These are phyloP conservation scores for Nakaseomyces delphensis DNA, from an alignment of 1,139 yeast genomes.

Conservation along the genomic window DNA sequence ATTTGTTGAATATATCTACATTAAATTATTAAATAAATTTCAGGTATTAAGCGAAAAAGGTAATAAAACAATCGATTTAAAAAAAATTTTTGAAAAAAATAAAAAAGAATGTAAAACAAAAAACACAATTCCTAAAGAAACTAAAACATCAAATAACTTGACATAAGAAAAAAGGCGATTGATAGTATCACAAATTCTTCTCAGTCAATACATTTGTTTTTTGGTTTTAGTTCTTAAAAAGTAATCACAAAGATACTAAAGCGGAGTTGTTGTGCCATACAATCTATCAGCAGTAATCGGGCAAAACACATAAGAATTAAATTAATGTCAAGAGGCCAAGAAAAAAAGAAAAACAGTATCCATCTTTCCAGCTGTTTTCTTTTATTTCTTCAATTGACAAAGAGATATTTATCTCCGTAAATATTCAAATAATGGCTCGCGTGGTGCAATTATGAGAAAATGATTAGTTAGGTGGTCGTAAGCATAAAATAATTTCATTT, in stretches of 20 bases:
- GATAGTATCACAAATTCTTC: not conserved
- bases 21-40: not conserved
- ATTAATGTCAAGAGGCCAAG: not conserved
- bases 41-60: not conserved
- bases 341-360: not conserved
- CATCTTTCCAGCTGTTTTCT: not conserved
- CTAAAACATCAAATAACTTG: not conserved
- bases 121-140: not conserved
- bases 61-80: constrained; percentile 2
- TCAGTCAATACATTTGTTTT: not conserved
- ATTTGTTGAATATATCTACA: constrained; percentile 3
- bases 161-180: not conserved
- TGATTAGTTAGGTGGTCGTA: not conserved
- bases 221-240: not conserved
- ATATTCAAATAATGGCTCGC: not conserved
- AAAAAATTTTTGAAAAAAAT: not conserved
- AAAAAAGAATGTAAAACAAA: not conserved
- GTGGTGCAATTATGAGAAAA: not conserved
- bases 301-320: not conserved
- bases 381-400: not conserved
- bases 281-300: constrained; percentile 4
- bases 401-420: not conserved
- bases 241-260: not conserved
- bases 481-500: not conserved
- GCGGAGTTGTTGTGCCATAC: not conserved